Conservation (phyloP, 345 rosid genomes). For the Punica granatum region DNA sequence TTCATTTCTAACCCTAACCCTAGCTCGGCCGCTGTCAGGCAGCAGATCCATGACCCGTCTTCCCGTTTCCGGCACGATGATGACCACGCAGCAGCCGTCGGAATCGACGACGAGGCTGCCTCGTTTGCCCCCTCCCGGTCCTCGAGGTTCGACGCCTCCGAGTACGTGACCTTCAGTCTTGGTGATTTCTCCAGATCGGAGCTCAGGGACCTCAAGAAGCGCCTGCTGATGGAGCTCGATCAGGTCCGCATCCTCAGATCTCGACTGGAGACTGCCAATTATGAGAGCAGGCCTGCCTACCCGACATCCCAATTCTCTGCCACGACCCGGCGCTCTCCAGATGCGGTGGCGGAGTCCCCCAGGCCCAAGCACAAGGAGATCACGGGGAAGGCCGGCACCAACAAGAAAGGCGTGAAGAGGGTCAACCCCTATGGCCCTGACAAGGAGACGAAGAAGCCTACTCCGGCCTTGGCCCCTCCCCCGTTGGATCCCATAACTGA, state of each 20-base stretch:
- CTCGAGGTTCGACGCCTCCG: conserved; percentile 6
- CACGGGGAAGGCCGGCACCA: conserved; percentile 4
- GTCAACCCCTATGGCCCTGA: conserved; percentile 7
- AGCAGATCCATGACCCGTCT: conserved; percentile 12
- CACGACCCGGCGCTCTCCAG: conserved; percentile 8
- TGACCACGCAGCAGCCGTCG: conserved; percentile 3
- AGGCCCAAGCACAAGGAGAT: conserved; percentile 1
- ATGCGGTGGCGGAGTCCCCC: conserved; percentile 6
- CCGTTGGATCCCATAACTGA: not conserved
- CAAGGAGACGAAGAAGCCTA: conserved; percentile 14
- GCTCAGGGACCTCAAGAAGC: conserved; percentile 30
- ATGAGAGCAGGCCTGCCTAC: conserved; percentile 11
- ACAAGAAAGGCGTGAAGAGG: conserved; percentile 21
- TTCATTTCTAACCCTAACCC: conserved; percentile 17
- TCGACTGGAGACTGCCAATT: conserved; percentile 18
- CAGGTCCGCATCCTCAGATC: conserved; percentile 26
- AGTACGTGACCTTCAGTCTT: conserved; percentile 23
- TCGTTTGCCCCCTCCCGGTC: conserved; percentile 15
- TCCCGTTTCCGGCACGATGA: conserved; percentile 13
- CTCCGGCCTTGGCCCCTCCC: not conserved
- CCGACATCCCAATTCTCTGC: conserved; percentile 13
- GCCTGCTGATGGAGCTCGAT: conserved; percentile 29
- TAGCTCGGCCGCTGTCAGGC: conserved; percentile 10
- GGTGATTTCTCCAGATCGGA: conserved; percentile 20
- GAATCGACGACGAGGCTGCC: conserved; percentile 9